Base-by-base conservation (phyloP, 2,329 filamentous ascomycete species). In the Paraphaeosphaeria minitans region DNA sequence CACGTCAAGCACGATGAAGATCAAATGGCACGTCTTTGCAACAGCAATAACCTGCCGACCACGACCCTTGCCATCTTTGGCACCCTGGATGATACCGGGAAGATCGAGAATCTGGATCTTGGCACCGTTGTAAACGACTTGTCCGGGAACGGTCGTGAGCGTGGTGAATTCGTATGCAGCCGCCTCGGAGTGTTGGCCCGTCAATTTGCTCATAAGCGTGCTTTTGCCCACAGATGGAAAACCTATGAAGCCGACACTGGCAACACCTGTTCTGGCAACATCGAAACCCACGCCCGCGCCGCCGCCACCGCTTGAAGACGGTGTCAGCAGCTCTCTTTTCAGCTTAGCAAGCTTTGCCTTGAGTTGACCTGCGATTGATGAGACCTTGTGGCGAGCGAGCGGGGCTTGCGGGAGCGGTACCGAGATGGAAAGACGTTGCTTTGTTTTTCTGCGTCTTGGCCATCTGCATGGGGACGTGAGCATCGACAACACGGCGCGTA, bases 111-210 rank as follows among this genome's bases (percentile, higher is more conserved):
- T 98, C 79, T 99, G 95, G 69, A 99, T 90, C 71, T 96, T 96
- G 49, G 95, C 95, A 59, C 94, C 95, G 74, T 99, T 98, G 81
- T 98, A 98, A 69, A 90, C 81, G 62, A 99, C 93, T 81, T 98
- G 95, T 55, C 95, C 95, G 43, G 95, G 95, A 50, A 99, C 95
- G 47, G 94, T 97, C 37, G 95, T 99, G 77, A 99, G 84, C 55
- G 95, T 99, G 66, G 95, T 99, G 82, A 99, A 99, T 77, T 99
- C 95, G 80, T 99, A 99, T 53, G 94, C 95, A 19, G 95, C 95
- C 56, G 88, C 94, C 83, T 99, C 95, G 2, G 94, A 98, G 77
- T 99, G 94, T 80, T 97, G 94, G 53, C 95, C 95, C 45, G 95
- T 99, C 75, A 99, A 81, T 73, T 84, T 88, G 76, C 89, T 97